Percentiles rank a stretch among this genome's conserved stretches.
phyloP scores from a whole-genome alignment of 2,329 filamentous ascomycete species.

The Hypoxylon sp. region DNA sequence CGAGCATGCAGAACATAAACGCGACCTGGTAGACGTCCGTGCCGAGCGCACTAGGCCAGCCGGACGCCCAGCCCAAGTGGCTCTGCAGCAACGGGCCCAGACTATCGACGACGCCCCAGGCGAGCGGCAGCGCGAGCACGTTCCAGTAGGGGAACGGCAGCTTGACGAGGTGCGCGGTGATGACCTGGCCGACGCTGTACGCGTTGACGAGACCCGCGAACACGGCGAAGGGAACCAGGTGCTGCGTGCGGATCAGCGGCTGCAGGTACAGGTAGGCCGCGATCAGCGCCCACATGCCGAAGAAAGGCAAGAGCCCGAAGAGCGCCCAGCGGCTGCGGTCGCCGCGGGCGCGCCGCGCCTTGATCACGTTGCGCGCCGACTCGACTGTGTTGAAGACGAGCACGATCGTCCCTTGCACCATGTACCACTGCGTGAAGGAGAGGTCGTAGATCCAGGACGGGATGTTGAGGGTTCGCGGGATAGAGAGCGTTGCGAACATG shows the following conservation, averaged over 20 bases:
- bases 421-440: constrained; percentile 92
- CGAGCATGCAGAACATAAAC: constrained; percentile 90
- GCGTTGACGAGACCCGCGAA: constrained; percentile 93
- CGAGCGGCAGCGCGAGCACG: constrained; percentile 83
- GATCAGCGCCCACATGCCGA: constrained; percentile 82
- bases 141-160: constrained; percentile 92
- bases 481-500: constrained; percentile 78
- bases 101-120: constrained; percentile 84
- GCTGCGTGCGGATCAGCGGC: constrained; percentile 83
- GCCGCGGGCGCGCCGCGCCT: constrained; percentile 80
- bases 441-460: constrained; percentile 81
- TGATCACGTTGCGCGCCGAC: constrained; percentile 87
- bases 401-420: constrained; percentile 86
- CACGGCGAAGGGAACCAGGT: constrained; percentile 90
- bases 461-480: constrained; percentile 75
- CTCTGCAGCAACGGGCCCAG: constrained; percentile 78
- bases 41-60: constrained; percentile 84
- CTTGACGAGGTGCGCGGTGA: constrained; percentile 92
- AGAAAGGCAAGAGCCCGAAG: constrained; percentile 86
- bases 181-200: constrained; percentile 95
- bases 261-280: constrained; percentile 86
- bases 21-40: constrained; percentile 88
- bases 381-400: constrained; percentile 87
- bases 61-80: constrained; percentile 71
- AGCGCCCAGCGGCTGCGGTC: constrained; percentile 82